Evolutionary conservation across 768 basidiomycete species (phyloP), one percentile per base, ranked within the genome.

Genomic region (Pisolithus orientalis): DNA sequence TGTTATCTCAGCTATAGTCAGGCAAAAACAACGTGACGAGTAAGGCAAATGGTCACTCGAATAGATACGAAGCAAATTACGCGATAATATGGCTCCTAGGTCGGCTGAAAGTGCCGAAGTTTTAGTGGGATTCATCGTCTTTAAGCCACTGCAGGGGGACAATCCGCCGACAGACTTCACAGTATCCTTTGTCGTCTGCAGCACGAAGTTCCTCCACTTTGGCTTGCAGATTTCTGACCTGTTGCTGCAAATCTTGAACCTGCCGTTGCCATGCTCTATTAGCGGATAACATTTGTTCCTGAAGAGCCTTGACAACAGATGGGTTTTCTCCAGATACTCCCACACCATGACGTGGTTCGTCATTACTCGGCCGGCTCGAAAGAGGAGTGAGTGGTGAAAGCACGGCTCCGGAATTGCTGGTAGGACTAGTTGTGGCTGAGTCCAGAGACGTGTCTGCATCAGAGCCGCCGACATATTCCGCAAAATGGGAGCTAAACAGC

Each of bases 201-300:
- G 66, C 67, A 44, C 75, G 80, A 39, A 83, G 67, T 25, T 75
- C 77, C 32, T 84, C 82, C 32, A 91, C 64, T 64, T 90, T 85
- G 17, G 77, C 73, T 56, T 85, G 83, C 52, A 92, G 70, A 62
- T 85, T 83, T 45, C 79, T 78, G 43, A 91, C 78, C 62, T 87
- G 85, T 11, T 79, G 78, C 61, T 87, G 87, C 47, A 91, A 70
- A 61, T 90, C 88, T 83, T 78, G 82, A 47, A 89, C 77, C 53
- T 86, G 83, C 52, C 74, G 78, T 60, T 87, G 84, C 84, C 85
- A 89, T 21, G 77, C 78, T 57, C 77, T 75, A 50, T 83, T 81
- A 25, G 82, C 68, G 8, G 72, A 70, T 37, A 69, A 60, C 37
- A 89, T 70, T 63, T 87, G 81, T 31, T 86, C 80, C 60, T 83